Evolutionary conservation across 2,329 filamentous ascomycete species (phyloP), one percentile per base, ranked within the genome.

Genomic region (Colletotrichum camelliae): DNA sequence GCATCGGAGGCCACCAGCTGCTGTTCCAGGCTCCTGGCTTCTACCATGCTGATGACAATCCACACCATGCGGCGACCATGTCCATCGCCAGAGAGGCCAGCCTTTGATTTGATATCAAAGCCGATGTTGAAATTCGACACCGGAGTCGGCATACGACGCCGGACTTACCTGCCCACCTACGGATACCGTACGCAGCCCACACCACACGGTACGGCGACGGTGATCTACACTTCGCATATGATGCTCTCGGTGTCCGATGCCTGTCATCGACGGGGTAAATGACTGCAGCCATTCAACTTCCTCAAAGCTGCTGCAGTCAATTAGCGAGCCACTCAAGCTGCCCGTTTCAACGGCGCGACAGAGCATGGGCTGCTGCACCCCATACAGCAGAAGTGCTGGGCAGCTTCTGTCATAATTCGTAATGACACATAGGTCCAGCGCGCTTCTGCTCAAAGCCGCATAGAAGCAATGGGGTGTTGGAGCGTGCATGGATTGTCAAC

Each of bases 391-490:
- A 58, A 37, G 35, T 62, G 66, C 66, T 24, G 27, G 57, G 21
- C 31, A 21, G 31, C 4, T 55, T 73, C 64, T 73, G 70, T 75
- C 73, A 73, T 73, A 27, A 52, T 48, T 69, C 64, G 60, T 48
- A 72, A 48, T 43, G 33, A 16, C 35, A 12, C 31, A 60, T 15
- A 21, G 55, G 35, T 60, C 70, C 35, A 68, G 57, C 43, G 55
- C 55, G 58, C 67, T n/a, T 35, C 72, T 31, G 37, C 61, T 33
- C 18, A 29, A 33, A 43, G 35, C 12, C 15, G 27, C 21, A 9
- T 33, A 33, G 73, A 65, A 64, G 62, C 68, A 52, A 16, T 55
- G 69, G 65, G 65, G 68, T 55, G 35, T 67, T 57, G 39, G 37
- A 43, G 27, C 27, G 55, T 33, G 67, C 57, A 73, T 68, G 62